phyloP scores from a whole-genome alignment of 345 rosid genomes.

The Bruguiera parviflora region DNA sequence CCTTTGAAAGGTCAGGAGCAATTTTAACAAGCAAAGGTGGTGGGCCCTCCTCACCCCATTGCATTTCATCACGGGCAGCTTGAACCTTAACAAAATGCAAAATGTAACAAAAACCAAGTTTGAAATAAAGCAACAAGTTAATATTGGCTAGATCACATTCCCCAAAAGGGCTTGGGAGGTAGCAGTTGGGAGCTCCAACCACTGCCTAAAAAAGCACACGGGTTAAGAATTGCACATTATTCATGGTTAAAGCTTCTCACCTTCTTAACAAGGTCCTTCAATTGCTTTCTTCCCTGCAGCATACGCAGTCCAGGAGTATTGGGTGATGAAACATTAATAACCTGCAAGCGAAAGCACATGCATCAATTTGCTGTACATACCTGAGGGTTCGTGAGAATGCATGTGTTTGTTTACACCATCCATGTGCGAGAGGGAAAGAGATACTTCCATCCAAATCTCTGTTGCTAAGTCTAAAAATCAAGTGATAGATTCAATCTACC shows the following conservation, averaged over 20 bases:
- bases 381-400: too few relatives aligned
- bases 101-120: background rate
- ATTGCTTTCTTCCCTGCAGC: conserved; percentile 96
- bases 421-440: too few relatives aligned
- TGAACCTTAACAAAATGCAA: conserved; percentile 53
- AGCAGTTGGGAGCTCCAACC: too few relatives aligned
- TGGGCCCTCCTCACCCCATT: conserved; percentile 99
- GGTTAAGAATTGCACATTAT: background rate
- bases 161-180: too few relatives aligned
- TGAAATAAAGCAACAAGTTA: background rate
- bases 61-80: conserved; percentile 99
- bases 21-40: conserved; percentile 96
- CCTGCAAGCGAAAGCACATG: conserved; percentile 39
- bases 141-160: too few relatives aligned
- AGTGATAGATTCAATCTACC: too few relatives aligned
- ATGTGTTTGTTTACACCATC: too few relatives aligned
- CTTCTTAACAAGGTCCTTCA: conserved; percentile 93
- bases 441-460: too few relatives aligned
- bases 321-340: conserved; percentile 95
- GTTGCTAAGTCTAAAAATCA: too few relatives aligned
- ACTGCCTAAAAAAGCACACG: too few relatives aligned
- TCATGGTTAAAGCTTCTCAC: conserved; percentile 26
- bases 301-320: conserved; percentile 91
- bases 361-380: background rate
- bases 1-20: conserved; percentile 92